A percentile compares a stretch with the other conserved stretches of the same genome.
Evolutionary conservation across 768 basidiomycete species (phyloP).

Genomic region (Auricularia heimuer): DNA sequence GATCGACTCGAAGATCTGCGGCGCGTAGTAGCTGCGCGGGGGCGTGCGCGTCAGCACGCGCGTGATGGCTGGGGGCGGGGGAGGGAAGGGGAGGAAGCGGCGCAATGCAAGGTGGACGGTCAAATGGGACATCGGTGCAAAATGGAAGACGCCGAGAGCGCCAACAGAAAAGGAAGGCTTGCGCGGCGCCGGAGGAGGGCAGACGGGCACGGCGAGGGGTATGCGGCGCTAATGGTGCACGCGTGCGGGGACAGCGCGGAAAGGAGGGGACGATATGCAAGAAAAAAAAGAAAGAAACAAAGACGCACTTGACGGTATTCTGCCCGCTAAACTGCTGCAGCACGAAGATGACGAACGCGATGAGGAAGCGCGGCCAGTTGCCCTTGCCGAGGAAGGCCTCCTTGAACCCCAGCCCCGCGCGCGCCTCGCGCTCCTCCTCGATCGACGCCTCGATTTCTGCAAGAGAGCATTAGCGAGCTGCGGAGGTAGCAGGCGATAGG

Average conservation of each 20-base stretch:
- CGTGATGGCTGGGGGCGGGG: no score
- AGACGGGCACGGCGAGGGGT: no score
- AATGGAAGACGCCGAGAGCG: no score
- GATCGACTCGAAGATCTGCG: slow-evolving; percentile 32
- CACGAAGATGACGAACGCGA: slow-evolving; percentile 71
- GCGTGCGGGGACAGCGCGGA: no score
- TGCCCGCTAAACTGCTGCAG: slow-evolving; percentile 81
- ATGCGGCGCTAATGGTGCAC: no score
- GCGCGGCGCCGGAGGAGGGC: no score
- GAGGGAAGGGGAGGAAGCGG: no score
- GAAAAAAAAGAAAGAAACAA: slow-evolving; percentile 21
- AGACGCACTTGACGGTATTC: slow-evolving; percentile 69
- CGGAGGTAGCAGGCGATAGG: neutral
- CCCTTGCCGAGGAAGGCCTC: slow-evolving; percentile 77
- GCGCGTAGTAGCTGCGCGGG: slow-evolving; percentile 4
- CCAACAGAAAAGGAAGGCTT: no score
- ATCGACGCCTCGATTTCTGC: slow-evolving; percentile 74
- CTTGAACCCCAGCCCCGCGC: slow-evolving; percentile 51
- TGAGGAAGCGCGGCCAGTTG: slow-evolving; percentile 74
- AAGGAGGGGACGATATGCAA: no score
- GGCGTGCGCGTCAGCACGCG: slow-evolving; percentile 5
- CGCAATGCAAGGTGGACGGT: no score
- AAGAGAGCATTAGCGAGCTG: neutral
- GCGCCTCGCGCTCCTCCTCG: slow-evolving; percentile 56
- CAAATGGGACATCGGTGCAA: no score